Conservation (phyloP, 352 stramenopile genomes). For the Phytophthora citrophthora region DNA sequence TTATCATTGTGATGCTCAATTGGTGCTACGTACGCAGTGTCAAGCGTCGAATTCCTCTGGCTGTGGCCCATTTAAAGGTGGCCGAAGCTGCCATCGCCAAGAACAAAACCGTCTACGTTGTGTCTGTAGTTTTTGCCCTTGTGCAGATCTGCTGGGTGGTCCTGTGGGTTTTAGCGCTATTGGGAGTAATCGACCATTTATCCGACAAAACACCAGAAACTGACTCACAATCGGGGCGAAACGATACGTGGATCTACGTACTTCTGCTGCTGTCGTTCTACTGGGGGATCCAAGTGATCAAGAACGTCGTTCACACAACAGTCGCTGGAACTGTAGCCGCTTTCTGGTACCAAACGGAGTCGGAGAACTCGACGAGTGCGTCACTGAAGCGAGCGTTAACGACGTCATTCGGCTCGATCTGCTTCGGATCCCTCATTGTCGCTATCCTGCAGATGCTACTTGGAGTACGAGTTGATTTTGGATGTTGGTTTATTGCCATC, state of each 20-base stretch:
- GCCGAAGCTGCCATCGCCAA: constrained; percentile 87
- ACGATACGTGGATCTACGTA: constrained; percentile 12
- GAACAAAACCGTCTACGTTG: constrained; percentile 76
- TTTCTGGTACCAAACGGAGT: constrained; percentile 93
- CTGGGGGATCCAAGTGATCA: constrained; percentile 89
- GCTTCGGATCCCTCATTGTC: constrained; percentile 92
- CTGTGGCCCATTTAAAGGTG: constrained; percentile 87
- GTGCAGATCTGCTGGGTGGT: constrained; percentile 88
- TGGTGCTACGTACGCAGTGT: constrained; percentile 80
- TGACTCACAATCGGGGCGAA: neutral
- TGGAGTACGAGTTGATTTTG: constrained; percentile 28
- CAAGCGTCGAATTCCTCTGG: constrained; percentile 91
- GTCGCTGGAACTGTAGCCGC: constrained; percentile 91
- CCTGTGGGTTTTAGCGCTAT: constrained; percentile 82
- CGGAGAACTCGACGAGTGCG: constrained; percentile 67
- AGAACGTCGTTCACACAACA: constrained; percentile 92
- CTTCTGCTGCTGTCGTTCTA: constrained; percentile 84
- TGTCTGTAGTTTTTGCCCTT: constrained; percentile 83
- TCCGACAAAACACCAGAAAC: neutral
- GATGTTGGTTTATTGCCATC: too few species aligned
- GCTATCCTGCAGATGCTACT: constrained; percentile 90
- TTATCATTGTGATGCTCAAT: constrained; percentile 56
- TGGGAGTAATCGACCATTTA: constrained; percentile 61
- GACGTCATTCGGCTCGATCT: constrained; percentile 94
- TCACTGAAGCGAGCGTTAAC: constrained; percentile 82